Evolutionary conservation across 257 asterid genomes (phyloP), one percentile per base, ranked within the genome.

Genomic region (Lantana camara): DNA sequence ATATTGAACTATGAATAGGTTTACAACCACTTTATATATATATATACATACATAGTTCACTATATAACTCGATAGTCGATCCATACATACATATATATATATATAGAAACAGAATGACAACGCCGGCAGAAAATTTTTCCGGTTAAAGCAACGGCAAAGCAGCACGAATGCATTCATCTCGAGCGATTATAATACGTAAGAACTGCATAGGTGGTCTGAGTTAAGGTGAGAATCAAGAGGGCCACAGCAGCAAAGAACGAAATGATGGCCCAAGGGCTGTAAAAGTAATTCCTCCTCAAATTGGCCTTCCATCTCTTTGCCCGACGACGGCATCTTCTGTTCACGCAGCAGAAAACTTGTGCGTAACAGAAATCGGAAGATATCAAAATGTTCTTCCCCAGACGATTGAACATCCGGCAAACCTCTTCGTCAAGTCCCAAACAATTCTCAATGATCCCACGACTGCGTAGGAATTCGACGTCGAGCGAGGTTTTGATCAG

Each of bases 381-480:
- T 47, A 46, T 48, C 2, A 47, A 37, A 6, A 20, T 47, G 9
- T 67, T 67, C 9, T 14, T 57, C 50, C 65, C 50, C 4, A 67
- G 20, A 29, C 38, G 20, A 22, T 66, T 67, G 12, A 67, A 42
- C 57, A 67, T 10, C 10, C 0, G 3, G 16, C 21, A 56, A 7
- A 54, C 64, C 47, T 41, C 57, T 9, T 67, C 32, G 8, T 67
- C 66, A 7, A 7, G 23, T 49, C 73, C 73, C 50, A 57, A 15
- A 12, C 64, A 11, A 29, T 47, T 67, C 7, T 17, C 35, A 13
- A 67, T 34, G 14, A 67, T 57, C n/a, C 66, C 52, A 11, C 9
- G 49, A 11, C 42, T 9, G 11, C 58, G 40, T n/a, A 41, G 47
- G 6, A 41, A 11, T 6, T 41, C 17, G 3, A n/a, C 47, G 13